Percentiles rank a stretch among this genome's conserved stretches.
Conservation (phyloP, 2,329 filamentous ascomycete species). For the Fusarium sterilihyphosum region DNA sequence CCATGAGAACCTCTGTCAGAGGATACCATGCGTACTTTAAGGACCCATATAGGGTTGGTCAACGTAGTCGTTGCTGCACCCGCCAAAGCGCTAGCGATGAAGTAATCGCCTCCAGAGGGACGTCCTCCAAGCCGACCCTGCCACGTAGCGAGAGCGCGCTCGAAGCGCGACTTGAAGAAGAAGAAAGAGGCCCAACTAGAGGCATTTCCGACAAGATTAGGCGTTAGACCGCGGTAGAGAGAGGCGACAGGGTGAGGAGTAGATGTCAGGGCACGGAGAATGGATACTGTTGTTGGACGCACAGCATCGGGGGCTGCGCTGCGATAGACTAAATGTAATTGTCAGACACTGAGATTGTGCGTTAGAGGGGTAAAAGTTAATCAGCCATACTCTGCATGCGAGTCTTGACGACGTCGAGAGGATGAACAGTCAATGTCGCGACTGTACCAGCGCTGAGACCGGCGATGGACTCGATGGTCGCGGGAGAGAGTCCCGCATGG, state of each 20-base stretch:
- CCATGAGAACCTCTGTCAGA: slow-evolving; percentile 78
- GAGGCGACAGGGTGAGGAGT: slow-evolving; percentile 70
- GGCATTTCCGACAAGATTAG: slow-evolving; percentile 91
- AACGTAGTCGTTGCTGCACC: slow-evolving; percentile 81
- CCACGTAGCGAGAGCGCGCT: slow-evolving; percentile 55
- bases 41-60: slow-evolving; percentile 97
- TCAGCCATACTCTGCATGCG: slow-evolving; percentile 81
- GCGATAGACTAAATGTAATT: slow-evolving; percentile 58
- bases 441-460: slow-evolving; percentile 89
- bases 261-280: slow-evolving; percentile 60
- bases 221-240: slow-evolving; percentile 88
- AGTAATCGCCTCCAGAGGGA: slow-evolving; percentile 74
- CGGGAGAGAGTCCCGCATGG: slow-evolving; percentile 74
- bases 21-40: slow-evolving; percentile 97
- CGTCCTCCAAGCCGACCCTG: slow-evolving; percentile 15
- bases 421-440: slow-evolving; percentile 88
- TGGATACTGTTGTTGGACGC: slow-evolving; percentile 59
- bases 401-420: slow-evolving; percentile 96
- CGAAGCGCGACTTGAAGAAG: slow-evolving; percentile 72
- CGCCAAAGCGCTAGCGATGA: slow-evolving; percentile 75
- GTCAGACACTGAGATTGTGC: neutral
- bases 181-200: slow-evolving; percentile 94
- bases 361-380: neutral
- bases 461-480: slow-evolving; percentile 85
- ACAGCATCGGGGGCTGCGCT: slow-evolving; percentile 52